These are phyloP conservation scores for Candida sakaeoensis DNA, from an alignment of 805 yeast genomes.

Conservation along the genomic window DNA sequence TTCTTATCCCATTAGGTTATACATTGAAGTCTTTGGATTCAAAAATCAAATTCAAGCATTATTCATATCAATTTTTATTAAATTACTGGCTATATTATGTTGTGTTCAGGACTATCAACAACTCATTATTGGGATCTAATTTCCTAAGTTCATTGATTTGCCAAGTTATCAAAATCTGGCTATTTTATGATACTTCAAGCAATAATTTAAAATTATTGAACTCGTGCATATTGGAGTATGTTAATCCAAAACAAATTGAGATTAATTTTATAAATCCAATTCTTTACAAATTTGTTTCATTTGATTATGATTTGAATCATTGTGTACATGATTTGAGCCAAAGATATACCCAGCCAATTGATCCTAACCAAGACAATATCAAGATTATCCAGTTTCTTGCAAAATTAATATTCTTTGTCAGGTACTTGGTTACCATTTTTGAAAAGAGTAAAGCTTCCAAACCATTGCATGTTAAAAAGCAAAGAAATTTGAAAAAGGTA, in stretches of 20 bases:
- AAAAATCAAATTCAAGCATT: conserved; percentile 4
- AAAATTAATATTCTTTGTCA: not conserved
- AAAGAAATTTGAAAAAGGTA: conserved; percentile 1
- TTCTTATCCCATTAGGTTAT: conserved; percentile 9
- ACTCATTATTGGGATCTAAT: not conserved
- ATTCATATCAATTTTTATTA: conserved; percentile 10
- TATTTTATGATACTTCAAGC: conserved; percentile 7
- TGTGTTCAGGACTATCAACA: conserved; percentile 3
- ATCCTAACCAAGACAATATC: not conserved
- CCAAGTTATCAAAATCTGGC: conserved; percentile 6
- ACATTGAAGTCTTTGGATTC: conserved; percentile 12
- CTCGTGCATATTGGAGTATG: not conserved
- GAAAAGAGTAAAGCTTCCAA: no score
- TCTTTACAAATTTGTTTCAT: not conserved
- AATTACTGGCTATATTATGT: conserved; percentile 13
- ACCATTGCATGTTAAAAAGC: not conserved
- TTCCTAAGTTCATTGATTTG: not conserved
- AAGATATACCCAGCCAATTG: conserved; percentile 3
- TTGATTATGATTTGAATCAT: not conserved
- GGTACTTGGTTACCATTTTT: not conserved
- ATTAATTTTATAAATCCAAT: conserved; percentile 3
- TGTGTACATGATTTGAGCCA: conserved; percentile 4
- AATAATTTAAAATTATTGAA: conserved; percentile 8
- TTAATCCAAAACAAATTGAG: conserved; percentile 4
- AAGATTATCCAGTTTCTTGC: not conserved